These are phyloP conservation scores for Bruguiera hainesii DNA, from an alignment of 441 rosid genomes.

Conservation along the genomic window DNA sequence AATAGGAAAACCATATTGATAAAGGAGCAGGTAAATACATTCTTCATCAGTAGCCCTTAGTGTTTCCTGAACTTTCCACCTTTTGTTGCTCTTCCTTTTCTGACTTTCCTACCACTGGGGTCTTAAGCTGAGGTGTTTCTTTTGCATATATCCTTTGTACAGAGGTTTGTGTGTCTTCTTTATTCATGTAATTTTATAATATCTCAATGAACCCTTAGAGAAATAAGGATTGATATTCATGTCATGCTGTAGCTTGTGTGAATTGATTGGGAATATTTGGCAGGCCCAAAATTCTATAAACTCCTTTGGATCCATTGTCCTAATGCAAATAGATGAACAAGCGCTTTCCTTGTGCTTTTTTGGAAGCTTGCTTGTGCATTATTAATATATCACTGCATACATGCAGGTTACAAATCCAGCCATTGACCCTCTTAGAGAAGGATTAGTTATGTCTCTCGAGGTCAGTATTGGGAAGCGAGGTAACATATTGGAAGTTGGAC, in stretches of 20 bases:
- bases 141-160: neutral
- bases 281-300: neutral
- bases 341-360: neutral
- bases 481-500: slow-evolving; percentile 89
- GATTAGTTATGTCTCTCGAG: slow-evolving; percentile 98
- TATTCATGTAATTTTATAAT: neutral
- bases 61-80: neutral
- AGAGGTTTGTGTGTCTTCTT: neutral
- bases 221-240: neutral
- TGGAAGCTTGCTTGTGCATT: neutral
- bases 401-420: slow-evolving; percentile 97
- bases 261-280: neutral
- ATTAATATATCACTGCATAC: slow-evolving; percentile 3
- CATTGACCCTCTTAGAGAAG: slow-evolving; percentile 98
- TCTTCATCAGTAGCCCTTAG: neutral
- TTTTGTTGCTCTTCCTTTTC: neutral
- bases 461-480: slow-evolving; percentile 93
- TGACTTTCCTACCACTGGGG: neutral
- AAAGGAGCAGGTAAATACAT: neutral
- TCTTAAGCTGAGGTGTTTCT: neutral
- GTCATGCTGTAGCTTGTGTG: neutral
- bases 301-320: neutral
- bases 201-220: neutral
- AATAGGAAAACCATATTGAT: no score
- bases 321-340: neutral